Evolutionary conservation across 306 rosid species (phyloP), one percentile per base, ranked within the genome.

Genomic region (Sicyos baderoa): DNA sequence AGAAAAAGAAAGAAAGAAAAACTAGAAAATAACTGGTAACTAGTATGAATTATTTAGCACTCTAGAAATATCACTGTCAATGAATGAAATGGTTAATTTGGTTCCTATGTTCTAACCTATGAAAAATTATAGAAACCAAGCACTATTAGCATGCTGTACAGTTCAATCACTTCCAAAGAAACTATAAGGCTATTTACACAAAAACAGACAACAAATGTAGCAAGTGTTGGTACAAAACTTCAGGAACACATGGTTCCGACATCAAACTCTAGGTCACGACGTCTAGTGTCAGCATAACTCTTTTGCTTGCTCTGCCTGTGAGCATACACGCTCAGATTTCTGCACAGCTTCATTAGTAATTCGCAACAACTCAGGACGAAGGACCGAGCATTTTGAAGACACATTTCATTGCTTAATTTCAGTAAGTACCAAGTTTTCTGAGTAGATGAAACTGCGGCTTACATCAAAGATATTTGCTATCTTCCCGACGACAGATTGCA

Each of bases 401-500:
- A 40, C 54, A 15, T 45, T 32, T 57, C 71, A 51, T 40, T 53
- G 74, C 13, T 45, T 22, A 50, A 48, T 64, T 84, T 85, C 83
- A 21, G 78, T 77, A 75, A 77, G 77, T 79, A 32, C 76, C 51
- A 65, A 45, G 48, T 80, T 84, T 59, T 82, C 84, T 12, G 86
- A 73, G 82, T 84, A 79, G 37, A 71, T 47, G 83, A 89, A 93
- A 70, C 79, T 78, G 76, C 74, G 35, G 18, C 80, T 75, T 53
- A 82, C 91, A n/a, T 91, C 90, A 59, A 93, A 88, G 74, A 85
- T 63, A 40, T 75, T 72, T 1, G 91, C 95, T 56, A 90, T 61
- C 76, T 85, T 81, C 78, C 37, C 47, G 74, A 88, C 75, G 65
- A 78, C 83, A 71, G 79, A 81, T 78, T 86, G 81, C 64, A 75